These are phyloP conservation scores for Austropuccinia psidii DNA, from an alignment of 1,284 basidiomycete species.

Conservation along the genomic window DNA sequence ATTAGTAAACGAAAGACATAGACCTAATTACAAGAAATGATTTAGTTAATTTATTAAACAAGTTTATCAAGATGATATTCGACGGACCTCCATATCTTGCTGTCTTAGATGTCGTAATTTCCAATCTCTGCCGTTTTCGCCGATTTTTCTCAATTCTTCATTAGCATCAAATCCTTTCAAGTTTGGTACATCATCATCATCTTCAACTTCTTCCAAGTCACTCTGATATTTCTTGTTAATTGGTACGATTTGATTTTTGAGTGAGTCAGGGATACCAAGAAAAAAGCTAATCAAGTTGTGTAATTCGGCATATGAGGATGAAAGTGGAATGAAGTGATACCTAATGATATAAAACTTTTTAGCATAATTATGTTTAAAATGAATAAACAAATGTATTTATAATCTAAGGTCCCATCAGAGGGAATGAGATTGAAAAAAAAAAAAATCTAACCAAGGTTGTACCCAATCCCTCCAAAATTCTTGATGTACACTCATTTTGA, in stretches of 20 bases:
- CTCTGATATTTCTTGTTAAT: background rate
- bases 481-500: conserved; percentile 80
- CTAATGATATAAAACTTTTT: conserved; percentile 49
- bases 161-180: conserved; percentile 60
- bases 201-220: conserved; percentile 18
- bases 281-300: conserved; percentile 88
- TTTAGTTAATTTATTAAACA: background rate
- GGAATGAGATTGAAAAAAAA: background rate
- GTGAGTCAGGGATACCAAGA: conserved; percentile 55
- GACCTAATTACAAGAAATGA: conserved; percentile 39
- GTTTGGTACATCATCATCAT: conserved; percentile 29
- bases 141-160: conserved; percentile 66
- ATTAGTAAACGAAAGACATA: conserved; percentile 79
- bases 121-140: conserved; percentile 79
- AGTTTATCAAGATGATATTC: conserved; percentile 14
- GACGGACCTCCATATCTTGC: conserved; percentile 67
- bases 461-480: conserved; percentile 83
- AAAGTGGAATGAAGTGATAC: conserved; percentile 87
- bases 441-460: conserved; percentile 61
- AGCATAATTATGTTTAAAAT: background rate
- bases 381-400: background rate
- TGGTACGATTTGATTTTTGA: conserved; percentile 37
- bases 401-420: too few relatives aligned
- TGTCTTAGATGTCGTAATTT: conserved; percentile 68
- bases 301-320: conserved; percentile 73